Conservation (phyloP, 2,329 filamentous ascomycete species). For the Purpureocillium lavendulum region DNA sequence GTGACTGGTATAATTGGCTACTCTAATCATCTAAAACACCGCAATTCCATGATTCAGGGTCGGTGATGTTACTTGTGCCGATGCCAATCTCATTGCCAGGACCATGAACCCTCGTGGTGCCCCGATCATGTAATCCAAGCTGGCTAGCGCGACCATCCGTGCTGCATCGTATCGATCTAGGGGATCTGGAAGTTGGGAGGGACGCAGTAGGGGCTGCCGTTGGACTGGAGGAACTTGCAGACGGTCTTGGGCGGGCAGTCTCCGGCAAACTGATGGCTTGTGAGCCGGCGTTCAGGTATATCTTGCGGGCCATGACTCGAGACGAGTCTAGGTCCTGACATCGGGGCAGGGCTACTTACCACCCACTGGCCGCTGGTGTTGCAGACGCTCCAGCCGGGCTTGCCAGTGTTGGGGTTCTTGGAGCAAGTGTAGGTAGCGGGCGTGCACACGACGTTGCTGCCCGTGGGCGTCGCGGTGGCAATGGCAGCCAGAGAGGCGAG, state of each 20-base stretch:
- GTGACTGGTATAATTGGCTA: too few relatives aligned
- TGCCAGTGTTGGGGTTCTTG: slow-evolving; percentile 4
- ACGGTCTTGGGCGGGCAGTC: slow-evolving; percentile 24
- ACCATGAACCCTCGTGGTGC: too few relatives aligned
- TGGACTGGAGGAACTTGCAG: slow-evolving; percentile 26
- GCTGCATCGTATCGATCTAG: too few relatives aligned
- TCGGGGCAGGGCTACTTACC: slow-evolving; percentile 17
- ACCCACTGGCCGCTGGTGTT: slow-evolving; percentile 18
- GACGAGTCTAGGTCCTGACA: neutral
- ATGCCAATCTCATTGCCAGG: too few relatives aligned
- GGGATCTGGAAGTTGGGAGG: slow-evolving; percentile 16
- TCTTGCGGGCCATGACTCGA: too few relatives aligned
- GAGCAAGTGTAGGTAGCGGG: slow-evolving; percentile 27
- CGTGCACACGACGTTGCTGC: slow-evolving; percentile 15
- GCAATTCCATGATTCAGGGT: too few relatives aligned
- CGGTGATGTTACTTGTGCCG: too few relatives aligned
- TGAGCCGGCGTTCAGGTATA: too few relatives aligned
- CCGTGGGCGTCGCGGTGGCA: slow-evolving; percentile 7
- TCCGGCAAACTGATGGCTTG: slow-evolving; percentile 24
- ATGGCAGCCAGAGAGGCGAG: slow-evolving; percentile 13
- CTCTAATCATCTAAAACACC: too few relatives aligned
- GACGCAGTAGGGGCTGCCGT: slow-evolving; percentile 29
- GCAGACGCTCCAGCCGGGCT: slow-evolving; percentile 24
- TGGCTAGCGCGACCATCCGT: too few relatives aligned
- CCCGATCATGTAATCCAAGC: too few relatives aligned